Evolutionary conservation across 2,329 filamentous ascomycete species (phyloP), one percentile per base, ranked within the genome.

Genomic region (Colletotrichum brevisporum): DNA sequence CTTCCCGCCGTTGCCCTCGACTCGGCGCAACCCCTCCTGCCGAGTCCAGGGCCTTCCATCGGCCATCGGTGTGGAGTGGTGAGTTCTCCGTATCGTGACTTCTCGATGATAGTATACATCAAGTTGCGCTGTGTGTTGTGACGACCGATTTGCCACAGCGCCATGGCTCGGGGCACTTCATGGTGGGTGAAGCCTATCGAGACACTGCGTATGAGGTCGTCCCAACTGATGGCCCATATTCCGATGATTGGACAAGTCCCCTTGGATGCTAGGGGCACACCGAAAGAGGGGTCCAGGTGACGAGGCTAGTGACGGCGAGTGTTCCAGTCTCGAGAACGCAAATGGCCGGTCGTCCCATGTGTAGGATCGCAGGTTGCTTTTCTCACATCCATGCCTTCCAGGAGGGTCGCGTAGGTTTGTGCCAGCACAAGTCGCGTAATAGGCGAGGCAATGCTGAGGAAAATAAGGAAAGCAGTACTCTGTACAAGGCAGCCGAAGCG

Each of bases 121-220:
- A 24, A 47, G 18, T 5, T 4, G 12, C 39, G 36, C 18, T 39
- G n/a, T 57, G 16, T 39, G 18, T 5, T 4, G 15, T 36, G 24
- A 18, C 26, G 24, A 48, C 31, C 21, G 41, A 68, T 59, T 65
- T 50, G 48, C 61, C 61, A 65, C 65, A 59, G 21, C 26, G 16
- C 48, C 39, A 55, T 39, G 12, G n/a, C 21, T 9, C 36, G 60
- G 48, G 18, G 5, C 15, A 10, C 21, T 39, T 36, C 21, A 63
- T 48, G 52, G 31, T 31, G 31, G 27, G 21, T 58, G 26, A 9
- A 13, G 41, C 21, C 41, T 54, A 68, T 59, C 31, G 53, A 47
- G 18, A 39, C 21, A 43, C 57, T 64, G 26, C 47, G 21, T 26
- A 58, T 31, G 53, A 24, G 61, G 58, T 59, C 61, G 60, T 58